These are phyloP conservation scores for Epichloe aotearoae DNA, from an alignment of 2,329 filamentous ascomycete genomes.

Conservation along the genomic window DNA sequence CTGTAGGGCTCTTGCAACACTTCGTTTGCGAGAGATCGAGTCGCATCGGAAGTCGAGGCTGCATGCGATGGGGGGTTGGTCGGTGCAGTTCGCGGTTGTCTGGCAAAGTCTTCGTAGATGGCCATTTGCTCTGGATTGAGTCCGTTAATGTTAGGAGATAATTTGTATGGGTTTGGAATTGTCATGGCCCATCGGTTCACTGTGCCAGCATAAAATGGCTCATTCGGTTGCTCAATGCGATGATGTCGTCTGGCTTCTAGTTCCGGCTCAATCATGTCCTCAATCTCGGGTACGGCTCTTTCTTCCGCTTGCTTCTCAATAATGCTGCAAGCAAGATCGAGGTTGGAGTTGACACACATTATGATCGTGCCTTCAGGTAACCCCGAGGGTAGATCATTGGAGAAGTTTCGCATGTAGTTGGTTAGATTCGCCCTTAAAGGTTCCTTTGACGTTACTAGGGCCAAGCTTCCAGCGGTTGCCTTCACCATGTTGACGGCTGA, in stretches of 20 bases:
- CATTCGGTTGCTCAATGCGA: conserved; percentile 59
- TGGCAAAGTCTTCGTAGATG: conserved; percentile 92
- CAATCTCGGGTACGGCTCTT: conserved; percentile 84
- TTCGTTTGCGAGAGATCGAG: conserved; percentile 48
- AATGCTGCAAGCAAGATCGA: conserved; percentile 83
- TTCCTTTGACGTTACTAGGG: conserved; percentile 96
- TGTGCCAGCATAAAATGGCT: conserved; percentile 69
- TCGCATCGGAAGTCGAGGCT: conserved; percentile 46
- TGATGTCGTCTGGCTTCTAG: conserved; percentile 67
- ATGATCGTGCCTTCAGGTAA: conserved; percentile 90
- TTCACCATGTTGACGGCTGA: conserved; percentile 92
- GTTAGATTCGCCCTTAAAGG: conserved; percentile 92
- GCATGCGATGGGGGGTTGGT: conserved; percentile 41
- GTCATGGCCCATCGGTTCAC: conserved; percentile 87
- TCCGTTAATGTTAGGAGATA: conserved; percentile 55
- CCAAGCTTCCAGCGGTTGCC: conserved; percentile 82
- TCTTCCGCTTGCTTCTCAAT: conserved; percentile 95
- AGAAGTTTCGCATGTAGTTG: conserved; percentile 76
- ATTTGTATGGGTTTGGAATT: conserved; percentile 85
- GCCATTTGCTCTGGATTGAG: conserved; percentile 86
- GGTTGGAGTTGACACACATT: conserved; percentile 97
- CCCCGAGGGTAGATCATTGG: conserved; percentile 58
- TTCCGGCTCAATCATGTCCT: conserved; percentile 77
- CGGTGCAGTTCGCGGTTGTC: conserved; percentile 57
- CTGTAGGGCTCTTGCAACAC: conserved; percentile 50